Evolutionary conservation across 805 yeast genomes (phyloP).

Genomic region (Lipomyces orientalis): DNA sequence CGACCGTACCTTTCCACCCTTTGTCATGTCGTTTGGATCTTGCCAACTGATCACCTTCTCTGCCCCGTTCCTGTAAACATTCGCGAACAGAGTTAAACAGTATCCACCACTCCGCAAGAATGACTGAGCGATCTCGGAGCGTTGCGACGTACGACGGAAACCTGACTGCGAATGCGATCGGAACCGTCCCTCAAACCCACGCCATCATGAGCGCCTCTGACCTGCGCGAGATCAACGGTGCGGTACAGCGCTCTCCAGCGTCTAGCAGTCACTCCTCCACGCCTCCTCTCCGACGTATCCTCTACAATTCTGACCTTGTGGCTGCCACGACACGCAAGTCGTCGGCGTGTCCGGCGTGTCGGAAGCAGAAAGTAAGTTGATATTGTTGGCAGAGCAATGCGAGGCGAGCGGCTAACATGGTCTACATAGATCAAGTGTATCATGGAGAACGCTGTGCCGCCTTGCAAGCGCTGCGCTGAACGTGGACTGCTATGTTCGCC

Average conservation of each 20-base stretch:
- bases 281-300: neutral
- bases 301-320: constrained; percentile 7
- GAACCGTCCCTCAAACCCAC: too few species aligned
- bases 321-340: constrained; percentile 25
- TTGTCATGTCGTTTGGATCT: too few species aligned
- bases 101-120: neutral
- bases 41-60: neutral
- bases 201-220: too few species aligned
- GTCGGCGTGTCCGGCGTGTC: constrained; percentile 32
- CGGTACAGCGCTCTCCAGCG: too few species aligned
- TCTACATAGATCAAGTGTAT: constrained; percentile 27
- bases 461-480: constrained; percentile 30
- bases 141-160: neutral
- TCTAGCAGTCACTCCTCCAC: too few species aligned
- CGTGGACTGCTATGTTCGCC: constrained; percentile 28
- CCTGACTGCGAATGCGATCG: too few species aligned
- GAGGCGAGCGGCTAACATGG: neutral
- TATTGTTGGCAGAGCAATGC: too few species aligned
- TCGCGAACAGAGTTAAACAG: neutral
- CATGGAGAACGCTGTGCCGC: constrained; percentile 32
- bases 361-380: constrained; percentile 26
- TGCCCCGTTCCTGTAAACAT: neutral
- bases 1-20: too few species aligned
- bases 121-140: neutral
- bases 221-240: too few species aligned